Conservation (phyloP, 768 basidiomycete species). For the Dentipellis sp. region DNA sequence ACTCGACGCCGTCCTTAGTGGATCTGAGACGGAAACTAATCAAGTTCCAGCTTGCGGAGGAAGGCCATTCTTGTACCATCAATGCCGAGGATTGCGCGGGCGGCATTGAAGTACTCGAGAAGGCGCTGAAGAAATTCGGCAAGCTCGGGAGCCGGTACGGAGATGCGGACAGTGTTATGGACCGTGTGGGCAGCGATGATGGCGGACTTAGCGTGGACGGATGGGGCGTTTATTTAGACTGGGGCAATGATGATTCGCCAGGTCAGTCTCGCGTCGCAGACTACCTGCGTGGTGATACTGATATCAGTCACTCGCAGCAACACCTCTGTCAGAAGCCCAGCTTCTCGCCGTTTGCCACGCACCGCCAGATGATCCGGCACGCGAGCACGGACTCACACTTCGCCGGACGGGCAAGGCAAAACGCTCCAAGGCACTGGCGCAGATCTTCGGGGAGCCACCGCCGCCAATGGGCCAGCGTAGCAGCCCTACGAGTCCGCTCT, state of each 20-base stretch:
- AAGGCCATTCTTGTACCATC: slow-evolving; percentile 63
- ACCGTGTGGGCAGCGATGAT: slow-evolving; percentile 58
- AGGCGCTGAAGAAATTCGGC: slow-evolving; percentile 84
- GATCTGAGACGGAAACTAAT: slow-evolving; percentile 79
- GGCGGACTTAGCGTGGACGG: slow-evolving; percentile 78
- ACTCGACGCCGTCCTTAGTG: slow-evolving; percentile 48
- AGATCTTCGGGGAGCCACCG: slow-evolving; percentile 40
- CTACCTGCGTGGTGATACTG: no score
- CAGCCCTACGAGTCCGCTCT: slow-evolving; percentile 28
- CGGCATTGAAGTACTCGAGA: slow-evolving; percentile 81
- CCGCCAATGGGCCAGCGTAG: slow-evolving; percentile 10
- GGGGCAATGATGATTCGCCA: slow-evolving; percentile 38
- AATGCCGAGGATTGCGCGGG: slow-evolving; percentile 74
- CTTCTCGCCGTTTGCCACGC: slow-evolving; percentile 79
- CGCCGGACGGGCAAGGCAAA: slow-evolving; percentile 41
- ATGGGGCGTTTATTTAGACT: slow-evolving; percentile 78
- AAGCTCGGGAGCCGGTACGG: slow-evolving; percentile 42
- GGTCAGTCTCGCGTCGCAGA: slow-evolving; percentile 28
- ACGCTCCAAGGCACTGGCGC: slow-evolving; percentile 31
- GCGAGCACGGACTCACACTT: slow-evolving; percentile 72
- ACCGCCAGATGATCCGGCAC: slow-evolving; percentile 64
- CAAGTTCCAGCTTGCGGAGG: slow-evolving; percentile 82
- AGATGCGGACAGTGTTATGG: slow-evolving; percentile 34
- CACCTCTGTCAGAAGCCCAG: slow-evolving; percentile 73
- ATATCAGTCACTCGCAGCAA: slow-evolving; percentile 31